phyloP scores from a whole-genome alignment of 2,329 filamentous ascomycete species.

The Epichloe uncinata region DNA sequence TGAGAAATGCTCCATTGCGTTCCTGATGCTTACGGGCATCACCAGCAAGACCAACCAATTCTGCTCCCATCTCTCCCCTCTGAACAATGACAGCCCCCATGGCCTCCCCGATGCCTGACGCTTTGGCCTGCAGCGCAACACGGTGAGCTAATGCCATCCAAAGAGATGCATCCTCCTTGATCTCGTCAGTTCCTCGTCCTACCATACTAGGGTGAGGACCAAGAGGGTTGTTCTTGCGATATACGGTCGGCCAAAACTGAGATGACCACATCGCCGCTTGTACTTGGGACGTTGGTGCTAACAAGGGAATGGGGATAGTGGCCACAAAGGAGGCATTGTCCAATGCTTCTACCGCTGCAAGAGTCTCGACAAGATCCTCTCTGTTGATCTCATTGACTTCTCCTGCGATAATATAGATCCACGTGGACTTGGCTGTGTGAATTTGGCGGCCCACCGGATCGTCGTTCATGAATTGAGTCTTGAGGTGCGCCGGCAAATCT shows the following conservation, averaged over 20 bases:
- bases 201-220: conserved; percentile 71
- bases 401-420: conserved; percentile 45
- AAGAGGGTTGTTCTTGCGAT: conserved; percentile 77
- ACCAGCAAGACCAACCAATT: conserved; percentile 59
- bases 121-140: conserved; percentile 46
- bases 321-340: conserved; percentile 43
- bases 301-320: conserved; percentile 54
- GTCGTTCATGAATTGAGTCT: conserved; percentile 47
- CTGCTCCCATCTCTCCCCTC: conserved; percentile 34
- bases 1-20: conserved; percentile 32
- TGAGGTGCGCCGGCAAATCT: conserved; percentile 53
- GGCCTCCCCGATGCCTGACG: conserved; percentile 48
- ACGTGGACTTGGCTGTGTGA: conserved; percentile 46
- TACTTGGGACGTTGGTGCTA: conserved; percentile 61
- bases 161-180: conserved; percentile 46
- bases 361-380: conserved; percentile 34
- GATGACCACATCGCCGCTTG: conserved; percentile 64
- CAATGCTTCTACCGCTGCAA: conserved; percentile 37
- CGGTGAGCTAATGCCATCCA: conserved; percentile 57
- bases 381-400: conserved; percentile 37
- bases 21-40: conserved; percentile 59
- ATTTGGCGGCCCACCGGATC: conserved; percentile 39
- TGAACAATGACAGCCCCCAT: conserved; percentile 68
- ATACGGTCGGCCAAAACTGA: conserved; percentile 73
- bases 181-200: conserved; percentile 53